These are phyloP conservation scores for Psophocarpus tetragonolobus DNA, from an alignment of 306 rosid genomes.

Conservation along the genomic window DNA sequence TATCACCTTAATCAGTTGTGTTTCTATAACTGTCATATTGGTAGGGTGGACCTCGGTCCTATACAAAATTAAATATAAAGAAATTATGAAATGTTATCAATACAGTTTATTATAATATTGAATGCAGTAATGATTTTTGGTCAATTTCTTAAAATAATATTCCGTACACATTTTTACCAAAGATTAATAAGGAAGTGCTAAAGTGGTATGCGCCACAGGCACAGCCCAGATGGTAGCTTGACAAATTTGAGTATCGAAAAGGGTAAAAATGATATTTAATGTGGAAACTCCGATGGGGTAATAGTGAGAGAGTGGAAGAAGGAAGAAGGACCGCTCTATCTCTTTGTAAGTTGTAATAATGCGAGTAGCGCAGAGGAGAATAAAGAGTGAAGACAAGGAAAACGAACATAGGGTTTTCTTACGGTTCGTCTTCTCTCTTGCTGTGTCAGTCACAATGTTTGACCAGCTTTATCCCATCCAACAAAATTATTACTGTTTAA, in stretches of 20 bases:
- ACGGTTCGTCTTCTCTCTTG: constrained; percentile 35
- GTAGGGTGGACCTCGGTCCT: no score
- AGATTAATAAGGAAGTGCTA: neutral
- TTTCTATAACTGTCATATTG: no score
- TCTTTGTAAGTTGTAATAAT: constrained; percentile 20
- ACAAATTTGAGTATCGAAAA: neutral
- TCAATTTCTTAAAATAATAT: no score
- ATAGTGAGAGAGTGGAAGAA: neutral
- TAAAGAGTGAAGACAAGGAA: no score
- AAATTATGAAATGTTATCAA: no score
- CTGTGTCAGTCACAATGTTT: constrained; percentile 62
- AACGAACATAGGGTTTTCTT: constrained; percentile 2
- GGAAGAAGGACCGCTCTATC: neutral
- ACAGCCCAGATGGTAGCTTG: neutral
- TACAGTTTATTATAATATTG: no score
- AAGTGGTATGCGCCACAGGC: no score
- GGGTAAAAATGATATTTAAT: constrained; percentile 16
- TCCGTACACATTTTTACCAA: no score
- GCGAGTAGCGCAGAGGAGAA: neutral
- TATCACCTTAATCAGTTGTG: no score
- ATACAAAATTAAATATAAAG: no score
- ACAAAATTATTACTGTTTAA: constrained; percentile 58
- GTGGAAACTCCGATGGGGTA: neutral
- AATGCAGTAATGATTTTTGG: no score
- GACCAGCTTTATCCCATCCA: constrained; percentile 56